Percentiles rank a stretch among this genome's conserved stretches.
These are phyloP conservation scores for Metschnikowia similis DNA, from an alignment of 805 yeast species.

Conservation along the genomic window DNA sequence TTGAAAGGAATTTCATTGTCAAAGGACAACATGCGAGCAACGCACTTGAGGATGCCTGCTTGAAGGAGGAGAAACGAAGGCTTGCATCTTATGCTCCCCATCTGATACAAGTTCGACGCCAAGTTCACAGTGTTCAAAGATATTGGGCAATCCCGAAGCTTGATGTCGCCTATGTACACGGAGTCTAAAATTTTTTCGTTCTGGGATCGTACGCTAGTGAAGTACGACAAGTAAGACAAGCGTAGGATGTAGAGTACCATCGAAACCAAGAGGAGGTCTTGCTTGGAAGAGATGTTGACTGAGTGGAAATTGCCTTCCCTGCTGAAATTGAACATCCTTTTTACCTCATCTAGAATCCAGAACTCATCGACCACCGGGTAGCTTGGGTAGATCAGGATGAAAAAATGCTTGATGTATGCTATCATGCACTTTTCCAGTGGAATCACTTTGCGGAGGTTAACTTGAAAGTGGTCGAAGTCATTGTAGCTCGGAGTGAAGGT, in stretches of 20 bases:
- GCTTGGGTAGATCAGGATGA: slow-evolving; percentile 14
- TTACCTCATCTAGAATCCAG: slow-evolving; percentile 6
- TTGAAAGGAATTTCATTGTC: slow-evolving; percentile 15
- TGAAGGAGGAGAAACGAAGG: slow-evolving; percentile 16
- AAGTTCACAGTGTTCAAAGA: slow-evolving; percentile 13
- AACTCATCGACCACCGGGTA: slow-evolving; percentile 16
- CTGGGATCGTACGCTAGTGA: slow-evolving; percentile 11
- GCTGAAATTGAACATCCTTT: slow-evolving; percentile 7
- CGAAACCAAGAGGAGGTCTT: slow-evolving; percentile 14
- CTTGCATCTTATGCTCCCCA: slow-evolving; percentile 9
- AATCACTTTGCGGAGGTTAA: slow-evolving; percentile 8
- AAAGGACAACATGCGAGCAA: slow-evolving; percentile 12
- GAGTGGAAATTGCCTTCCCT: slow-evolving; percentile 3
- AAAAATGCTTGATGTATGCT: slow-evolving; percentile 13
- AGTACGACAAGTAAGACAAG: slow-evolving; percentile 15
- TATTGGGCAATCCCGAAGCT: slow-evolving; percentile 13
- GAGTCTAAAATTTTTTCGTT: slow-evolving; percentile 10
- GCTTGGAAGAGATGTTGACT: slow-evolving; percentile 9
- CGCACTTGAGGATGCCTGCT: slow-evolving; percentile 15
- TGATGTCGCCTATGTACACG: slow-evolving; percentile 5
- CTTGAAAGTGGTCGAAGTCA: slow-evolving; percentile 9
- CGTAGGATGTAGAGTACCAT: slow-evolving; percentile 15
- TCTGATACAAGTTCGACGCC: slow-evolving; percentile 14
- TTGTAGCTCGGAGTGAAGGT: slow-evolving; percentile 4
- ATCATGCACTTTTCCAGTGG: slow-evolving; percentile 10